These are phyloP conservation scores for Naganishia vishniacii DNA, from an alignment of 768 basidiomycete genomes.

Conservation along the genomic window DNA sequence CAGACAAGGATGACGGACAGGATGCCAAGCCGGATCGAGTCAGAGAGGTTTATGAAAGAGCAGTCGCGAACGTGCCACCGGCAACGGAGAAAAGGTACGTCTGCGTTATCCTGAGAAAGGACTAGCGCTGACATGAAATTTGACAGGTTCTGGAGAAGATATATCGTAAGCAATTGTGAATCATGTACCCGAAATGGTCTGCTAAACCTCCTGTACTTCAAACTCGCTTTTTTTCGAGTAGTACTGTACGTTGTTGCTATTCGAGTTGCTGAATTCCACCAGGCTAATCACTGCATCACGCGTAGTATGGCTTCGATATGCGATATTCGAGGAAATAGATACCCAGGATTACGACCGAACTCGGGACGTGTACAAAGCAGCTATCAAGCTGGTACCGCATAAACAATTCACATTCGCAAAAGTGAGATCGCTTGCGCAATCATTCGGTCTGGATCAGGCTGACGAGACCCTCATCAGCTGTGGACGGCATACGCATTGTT, in stretches of 20 bases:
- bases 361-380: conserved; percentile 87
- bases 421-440: conserved; percentile 29
- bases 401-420: conserved; percentile 97
- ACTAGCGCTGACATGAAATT: too few relatives aligned
- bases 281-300: background rate
- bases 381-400: conserved; percentile 81
- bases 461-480: conserved; percentile 49
- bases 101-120: too few relatives aligned
- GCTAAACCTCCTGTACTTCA: background rate
- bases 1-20: conserved; percentile 60
- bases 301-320: conserved; percentile 81
- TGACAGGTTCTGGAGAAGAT: conserved; percentile 50
- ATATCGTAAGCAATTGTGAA: conserved; percentile 40
- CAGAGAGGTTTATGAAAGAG: conserved; percentile 89
- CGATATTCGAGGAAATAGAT: conserved; percentile 92
- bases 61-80: conserved; percentile 91
- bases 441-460: background rate
- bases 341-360: conserved; percentile 83
- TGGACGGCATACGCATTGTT: conserved; percentile 92
- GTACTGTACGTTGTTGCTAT: background rate
- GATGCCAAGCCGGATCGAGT: conserved; percentile 58
- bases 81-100: conserved; percentile 79
- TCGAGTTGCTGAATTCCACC: background rate
- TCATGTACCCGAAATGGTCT: background rate
- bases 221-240: background rate